Evolutionary conservation across 352 stramenopile genomes (phyloP), one percentile per base, ranked within the genome.

Genomic region (Phytophthora megakarya): DNA sequence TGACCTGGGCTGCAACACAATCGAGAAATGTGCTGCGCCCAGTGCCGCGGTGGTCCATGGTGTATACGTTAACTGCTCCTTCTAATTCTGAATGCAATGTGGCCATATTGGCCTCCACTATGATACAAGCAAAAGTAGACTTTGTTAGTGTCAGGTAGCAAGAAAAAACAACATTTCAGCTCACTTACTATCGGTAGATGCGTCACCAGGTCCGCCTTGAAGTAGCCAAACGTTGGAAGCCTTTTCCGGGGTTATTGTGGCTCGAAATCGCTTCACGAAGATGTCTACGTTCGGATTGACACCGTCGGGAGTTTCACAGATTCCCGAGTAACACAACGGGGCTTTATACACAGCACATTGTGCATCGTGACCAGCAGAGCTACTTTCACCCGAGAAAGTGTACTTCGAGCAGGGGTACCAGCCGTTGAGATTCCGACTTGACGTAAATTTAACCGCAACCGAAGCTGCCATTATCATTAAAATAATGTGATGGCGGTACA

Each of bases 41-140:
- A 5, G 70, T 83, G 35, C 76, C 79, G 11, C 78, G 78, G 21
- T 84, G 72, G 33, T 86, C 75, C 69, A 86, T 82, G 16, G 78
- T 86, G 50, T 86, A 86, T 3, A 86, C 65, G 23, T 86, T 82
- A 5, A 81, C 78, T 6, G 53, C 40, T 58, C 70, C 67, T 18
- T 66, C 22, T 2, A 82, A 40, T 33, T 52, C 23, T n/a, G 44
- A 7, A 18, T 81, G 62, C 9, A 84, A 40, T 6, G 54, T 49
- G 11, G 63, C 45, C 75, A 86, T 81, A 25, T 38, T 47, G 10
- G 60, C 72, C 21, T 84, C 75, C 73, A 81, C 73, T 84, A n/a
- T n/a, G n/a, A n/a, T n/a, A n/a, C n/a, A n/a, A n/a, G n/a, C n/a
- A n/a, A n/a, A n/a, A n/a, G n/a, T n/a, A n/a, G n/a, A n/a, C n/a